phyloP scores from a whole-genome alignment of 352 stramenopile genomes.

The Globisporangium takayamanum region DNA sequence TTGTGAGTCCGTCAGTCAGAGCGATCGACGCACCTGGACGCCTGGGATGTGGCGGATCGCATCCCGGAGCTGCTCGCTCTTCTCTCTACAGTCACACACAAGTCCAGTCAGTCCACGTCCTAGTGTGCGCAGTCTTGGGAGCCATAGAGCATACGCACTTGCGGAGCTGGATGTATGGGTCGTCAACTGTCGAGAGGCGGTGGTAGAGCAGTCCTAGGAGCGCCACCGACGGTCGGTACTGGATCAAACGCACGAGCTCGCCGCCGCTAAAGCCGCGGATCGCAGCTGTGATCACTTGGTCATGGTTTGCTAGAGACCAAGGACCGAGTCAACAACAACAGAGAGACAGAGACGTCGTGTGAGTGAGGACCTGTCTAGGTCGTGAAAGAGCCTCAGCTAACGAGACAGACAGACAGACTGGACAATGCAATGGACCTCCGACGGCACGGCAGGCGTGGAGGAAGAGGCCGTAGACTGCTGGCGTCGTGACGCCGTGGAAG shows the following conservation, averaged over 20 bases:
- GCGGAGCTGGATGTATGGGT: slow-evolving; percentile 63
- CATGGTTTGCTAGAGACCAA: slow-evolving; percentile 41
- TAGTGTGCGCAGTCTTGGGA: background rate
- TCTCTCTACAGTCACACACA: slow-evolving; percentile 25
- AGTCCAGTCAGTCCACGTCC: background rate
- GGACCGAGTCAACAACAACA: background rate
- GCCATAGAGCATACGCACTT: slow-evolving; percentile 20
- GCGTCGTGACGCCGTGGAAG: slow-evolving; percentile 61
- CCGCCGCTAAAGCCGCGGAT: slow-evolving; percentile 76
- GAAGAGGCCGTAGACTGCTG: slow-evolving; percentile 68
- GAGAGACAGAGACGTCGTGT: background rate
- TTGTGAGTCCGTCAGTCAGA: background rate
- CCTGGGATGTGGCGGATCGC: slow-evolving; percentile 49
- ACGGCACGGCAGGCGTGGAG: slow-evolving; percentile 52
- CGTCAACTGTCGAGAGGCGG: slow-evolving; percentile 59
- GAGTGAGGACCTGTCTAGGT: background rate
- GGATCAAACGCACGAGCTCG: slow-evolving; percentile 71
- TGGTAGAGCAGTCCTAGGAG: slow-evolving; percentile 64
- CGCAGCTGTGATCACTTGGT: slow-evolving; percentile 77
- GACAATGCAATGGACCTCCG: slow-evolving; percentile 36
- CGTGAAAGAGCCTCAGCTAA: background rate
- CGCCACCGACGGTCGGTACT: slow-evolving; percentile 69
- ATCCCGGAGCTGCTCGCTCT: slow-evolving; percentile 57
- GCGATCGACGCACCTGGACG: slow-evolving; percentile 29
- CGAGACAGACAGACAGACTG: background rate